Conservation (phyloP, 176 grass and related monocot genomes). For the Cenchrus americanus region DNA sequence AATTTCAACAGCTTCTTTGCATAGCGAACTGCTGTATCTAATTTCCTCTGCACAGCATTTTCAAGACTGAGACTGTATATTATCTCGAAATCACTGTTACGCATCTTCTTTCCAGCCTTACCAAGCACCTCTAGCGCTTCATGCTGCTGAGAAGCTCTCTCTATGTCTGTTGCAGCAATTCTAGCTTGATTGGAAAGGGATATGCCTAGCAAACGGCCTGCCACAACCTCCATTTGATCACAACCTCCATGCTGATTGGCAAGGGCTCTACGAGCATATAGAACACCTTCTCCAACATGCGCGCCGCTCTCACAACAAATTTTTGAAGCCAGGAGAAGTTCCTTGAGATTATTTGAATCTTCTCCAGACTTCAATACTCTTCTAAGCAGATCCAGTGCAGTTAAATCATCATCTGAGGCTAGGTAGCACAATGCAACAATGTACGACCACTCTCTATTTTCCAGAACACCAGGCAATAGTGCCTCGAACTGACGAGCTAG, state of each 20-base stretch:
- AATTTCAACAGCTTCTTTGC: constrained; percentile 75
- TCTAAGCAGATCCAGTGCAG: constrained; percentile 69
- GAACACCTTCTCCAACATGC: constrained; percentile 59
- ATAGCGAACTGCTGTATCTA: constrained; percentile 67
- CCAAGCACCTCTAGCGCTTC: constrained; percentile 68
- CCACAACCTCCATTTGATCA: constrained; percentile 58
- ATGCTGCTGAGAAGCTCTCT: constrained; percentile 66
- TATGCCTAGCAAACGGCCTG: constrained; percentile 64
- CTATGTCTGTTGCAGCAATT: constrained; percentile 51
- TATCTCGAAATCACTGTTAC: constrained; percentile 59
- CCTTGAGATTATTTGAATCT: constrained; percentile 62
- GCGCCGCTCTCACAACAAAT: constrained; percentile 55
- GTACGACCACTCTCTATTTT: constrained; percentile 64
- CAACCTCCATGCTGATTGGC: constrained; percentile 46
- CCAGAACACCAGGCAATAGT: constrained; percentile 60
- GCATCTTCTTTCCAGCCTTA: constrained; percentile 60
- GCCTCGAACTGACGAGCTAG: constrained; percentile 70
- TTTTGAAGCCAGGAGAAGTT: constrained; percentile 85
- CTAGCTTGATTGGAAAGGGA: constrained; percentile 71
- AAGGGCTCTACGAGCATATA: constrained; percentile 76
- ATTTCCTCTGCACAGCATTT: constrained; percentile 83
- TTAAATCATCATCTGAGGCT: constrained; percentile 63
- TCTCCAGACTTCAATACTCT: constrained; percentile 59
- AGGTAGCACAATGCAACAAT: constrained; percentile 82
- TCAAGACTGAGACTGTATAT: constrained; percentile 74